These are phyloP conservation scores for Pseudogymnoascus sp. DNA, from an alignment of 2,329 filamentous ascomycete genomes.

Conservation along the genomic window DNA sequence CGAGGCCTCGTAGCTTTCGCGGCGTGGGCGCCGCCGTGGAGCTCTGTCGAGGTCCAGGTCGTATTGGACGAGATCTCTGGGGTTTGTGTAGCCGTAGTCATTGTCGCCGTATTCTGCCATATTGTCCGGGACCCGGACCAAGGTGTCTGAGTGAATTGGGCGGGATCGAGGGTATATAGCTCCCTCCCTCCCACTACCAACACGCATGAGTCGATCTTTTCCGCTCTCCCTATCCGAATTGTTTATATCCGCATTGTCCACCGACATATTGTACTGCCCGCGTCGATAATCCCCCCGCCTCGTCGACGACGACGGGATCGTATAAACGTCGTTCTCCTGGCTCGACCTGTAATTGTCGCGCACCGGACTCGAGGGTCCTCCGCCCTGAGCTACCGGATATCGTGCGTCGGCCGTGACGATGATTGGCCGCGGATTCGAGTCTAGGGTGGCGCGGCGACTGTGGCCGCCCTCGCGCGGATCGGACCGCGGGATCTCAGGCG, in stretches of 20 bases:
- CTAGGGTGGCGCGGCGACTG: slow-evolving; percentile 40
- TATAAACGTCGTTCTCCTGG: slow-evolving; percentile 45
- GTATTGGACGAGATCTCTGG: slow-evolving; percentile 52
- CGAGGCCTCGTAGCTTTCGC: slow-evolving; percentile 46
- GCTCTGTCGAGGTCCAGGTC: slow-evolving; percentile 46
- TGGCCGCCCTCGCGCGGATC: slow-evolving; percentile 42
- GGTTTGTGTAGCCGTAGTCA: slow-evolving; percentile 57
- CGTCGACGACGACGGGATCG: slow-evolving; percentile 48
- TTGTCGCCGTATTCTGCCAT: slow-evolving; percentile 46
- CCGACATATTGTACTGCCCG: slow-evolving; percentile 36
- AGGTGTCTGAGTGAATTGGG: slow-evolving; percentile 15
- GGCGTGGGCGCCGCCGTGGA: slow-evolving; percentile 34
- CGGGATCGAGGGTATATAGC: slow-evolving; percentile 19
- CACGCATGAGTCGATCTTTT: slow-evolving; percentile 12
- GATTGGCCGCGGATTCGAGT: slow-evolving; percentile 42
- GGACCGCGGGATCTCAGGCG: slow-evolving; percentile 38
- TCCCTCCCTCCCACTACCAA: slow-evolving; percentile 18
- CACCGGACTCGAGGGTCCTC: slow-evolving; percentile 39
- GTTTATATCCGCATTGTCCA: slow-evolving; percentile 42
- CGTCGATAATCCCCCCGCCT: slow-evolving; percentile 32
- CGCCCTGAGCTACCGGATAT: slow-evolving; percentile 21
- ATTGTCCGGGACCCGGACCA: slow-evolving; percentile 34
- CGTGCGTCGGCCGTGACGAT: slow-evolving; percentile 43
- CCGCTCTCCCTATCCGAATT: slow-evolving; percentile 19
- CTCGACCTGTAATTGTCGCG: slow-evolving; percentile 45